These are phyloP conservation scores for Crithidia sp. DNA, from an alignment of 208 protist genomes.

Conservation along the genomic window DNA sequence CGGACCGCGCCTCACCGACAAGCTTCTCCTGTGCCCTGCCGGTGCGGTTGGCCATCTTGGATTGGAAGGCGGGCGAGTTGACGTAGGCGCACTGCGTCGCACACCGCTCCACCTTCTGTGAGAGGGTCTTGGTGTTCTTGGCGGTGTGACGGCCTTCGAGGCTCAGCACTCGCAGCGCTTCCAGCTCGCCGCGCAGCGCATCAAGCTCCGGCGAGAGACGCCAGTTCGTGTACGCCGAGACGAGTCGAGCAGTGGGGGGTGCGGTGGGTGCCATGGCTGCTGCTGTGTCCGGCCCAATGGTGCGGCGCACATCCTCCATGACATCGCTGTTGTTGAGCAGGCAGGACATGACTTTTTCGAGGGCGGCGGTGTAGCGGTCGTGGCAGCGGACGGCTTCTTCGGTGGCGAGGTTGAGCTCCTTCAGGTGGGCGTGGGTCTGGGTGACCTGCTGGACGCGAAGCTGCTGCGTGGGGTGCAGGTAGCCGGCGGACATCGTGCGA, in stretches of 20 bases:
- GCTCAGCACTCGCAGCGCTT: not conserved
- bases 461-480: conserved; percentile 4
- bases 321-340: conserved; percentile 6
- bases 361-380: conserved; percentile 5
- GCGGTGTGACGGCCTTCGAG: not conserved
- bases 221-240: not conserved
- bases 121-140: not conserved
- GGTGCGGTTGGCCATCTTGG: not conserved
- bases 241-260: not conserved
- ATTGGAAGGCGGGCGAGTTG: not conserved
- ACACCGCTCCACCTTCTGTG: not conserved
- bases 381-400: conserved; percentile 13
- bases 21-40: conserved; percentile 8
- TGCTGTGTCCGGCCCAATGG: not conserved
- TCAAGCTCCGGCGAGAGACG: not conserved
- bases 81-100: not conserved
- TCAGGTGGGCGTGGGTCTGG: not conserved
- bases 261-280: not conserved
- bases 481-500: not conserved
- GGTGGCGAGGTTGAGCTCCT: conserved; percentile 2
- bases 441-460: not conserved
- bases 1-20: not conserved
- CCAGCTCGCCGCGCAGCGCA: not conserved
- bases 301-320: not conserved
- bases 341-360: conserved; percentile 7